Conservation (phyloP, 2,329 filamentous ascomycete genomes). For the Aspergillus spinulosporus region DNA sequence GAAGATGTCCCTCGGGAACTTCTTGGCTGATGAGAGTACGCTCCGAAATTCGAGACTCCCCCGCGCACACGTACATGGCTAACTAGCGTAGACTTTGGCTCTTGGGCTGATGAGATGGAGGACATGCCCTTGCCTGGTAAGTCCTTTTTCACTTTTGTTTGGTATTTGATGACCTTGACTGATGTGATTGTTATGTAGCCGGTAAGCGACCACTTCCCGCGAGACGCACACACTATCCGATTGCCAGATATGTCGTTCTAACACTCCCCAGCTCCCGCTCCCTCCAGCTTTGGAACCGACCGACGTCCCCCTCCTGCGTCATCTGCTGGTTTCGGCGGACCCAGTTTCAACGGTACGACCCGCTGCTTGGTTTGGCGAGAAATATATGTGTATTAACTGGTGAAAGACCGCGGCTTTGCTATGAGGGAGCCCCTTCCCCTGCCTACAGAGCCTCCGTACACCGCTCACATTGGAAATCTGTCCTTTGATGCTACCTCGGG, state of each 20-base stretch:
- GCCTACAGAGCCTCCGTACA: slow-evolving; percentile 89
- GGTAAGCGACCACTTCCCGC: slow-evolving; percentile 28
- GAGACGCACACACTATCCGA: slow-evolving; percentile 6
- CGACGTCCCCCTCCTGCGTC: slow-evolving; percentile 49
- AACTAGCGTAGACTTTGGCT: slow-evolving; percentile 65
- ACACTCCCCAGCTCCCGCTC: slow-evolving; percentile 39
- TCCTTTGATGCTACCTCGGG: slow-evolving; percentile 88
- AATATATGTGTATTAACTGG: slow-evolving; percentile 10
- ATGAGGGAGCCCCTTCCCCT: slow-evolving; percentile 73
- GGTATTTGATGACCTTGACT: slow-evolving; percentile 9
- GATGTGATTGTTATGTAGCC: slow-evolving; percentile 26
- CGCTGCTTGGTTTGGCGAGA: slow-evolving; percentile 13
- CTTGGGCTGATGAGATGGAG: slow-evolving; percentile 99
- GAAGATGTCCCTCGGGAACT: slow-evolving; percentile 97
- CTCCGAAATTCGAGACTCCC: slow-evolving; percentile 26
- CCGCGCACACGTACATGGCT: slow-evolving; percentile 29
- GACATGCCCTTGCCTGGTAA: slow-evolving; percentile 73
- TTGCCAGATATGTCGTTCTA: slow-evolving; percentile 19
- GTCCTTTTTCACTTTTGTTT: slow-evolving; percentile 32
- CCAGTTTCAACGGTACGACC: slow-evolving; percentile 37
- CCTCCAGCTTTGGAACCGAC: slow-evolving; percentile 51
- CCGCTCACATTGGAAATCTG: slow-evolving; percentile 92
- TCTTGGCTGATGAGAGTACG: slow-evolving; percentile 89
- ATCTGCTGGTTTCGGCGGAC: slow-evolving; percentile 37
- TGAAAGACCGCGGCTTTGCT: slow-evolving; percentile 41